A percentile compares a stretch with the other conserved stretches of the same genome.
Evolutionary conservation across 331 rosid species (phyloP).

Genomic region (Cydonia oblonga): DNA sequence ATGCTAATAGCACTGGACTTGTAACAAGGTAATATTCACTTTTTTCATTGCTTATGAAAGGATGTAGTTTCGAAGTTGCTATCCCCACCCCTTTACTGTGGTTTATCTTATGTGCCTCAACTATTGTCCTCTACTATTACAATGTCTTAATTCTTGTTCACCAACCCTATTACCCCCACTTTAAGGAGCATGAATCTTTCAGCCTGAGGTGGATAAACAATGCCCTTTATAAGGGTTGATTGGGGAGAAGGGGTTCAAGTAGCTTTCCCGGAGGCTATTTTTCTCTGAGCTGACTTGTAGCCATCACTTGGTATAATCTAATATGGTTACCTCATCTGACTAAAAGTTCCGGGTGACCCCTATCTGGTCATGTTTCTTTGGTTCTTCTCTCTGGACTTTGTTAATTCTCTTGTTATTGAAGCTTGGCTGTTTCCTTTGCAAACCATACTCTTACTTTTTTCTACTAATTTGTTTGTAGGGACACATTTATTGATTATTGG

Average conservation of each 20-base stretch:
- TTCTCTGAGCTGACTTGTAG: neutral
- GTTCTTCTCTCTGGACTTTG: neutral
- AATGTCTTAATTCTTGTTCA: neutral
- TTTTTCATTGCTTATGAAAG: slow-evolving; percentile 8
- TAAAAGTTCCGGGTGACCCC: neutral
- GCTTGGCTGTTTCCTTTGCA: neutral
- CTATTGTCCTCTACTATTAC: neutral
- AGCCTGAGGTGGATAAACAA: neutral
- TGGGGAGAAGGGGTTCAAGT: neutral
- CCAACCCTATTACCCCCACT: neutral
- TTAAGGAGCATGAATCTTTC: neutral
- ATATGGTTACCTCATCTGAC: neutral
- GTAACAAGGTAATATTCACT: slow-evolving; percentile 64
- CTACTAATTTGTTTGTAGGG: slow-evolving; percentile 38
- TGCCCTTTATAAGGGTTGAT: neutral
- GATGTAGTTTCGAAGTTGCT: neutral
- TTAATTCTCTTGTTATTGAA: neutral
- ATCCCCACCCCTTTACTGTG: neutral
- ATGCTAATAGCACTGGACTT: slow-evolving; percentile 53
- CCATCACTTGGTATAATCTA: neutral
- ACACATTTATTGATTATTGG: slow-evolving; percentile 81
- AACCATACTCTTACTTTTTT: slow-evolving; percentile 2
- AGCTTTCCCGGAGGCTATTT: neutral
- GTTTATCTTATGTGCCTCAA: neutral
- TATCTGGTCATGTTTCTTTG: neutral